Evolutionary conservation across 1,284 basidiomycete species (phyloP), one percentile per base, ranked within the genome.

Genomic region (Trametes polyzona): DNA sequence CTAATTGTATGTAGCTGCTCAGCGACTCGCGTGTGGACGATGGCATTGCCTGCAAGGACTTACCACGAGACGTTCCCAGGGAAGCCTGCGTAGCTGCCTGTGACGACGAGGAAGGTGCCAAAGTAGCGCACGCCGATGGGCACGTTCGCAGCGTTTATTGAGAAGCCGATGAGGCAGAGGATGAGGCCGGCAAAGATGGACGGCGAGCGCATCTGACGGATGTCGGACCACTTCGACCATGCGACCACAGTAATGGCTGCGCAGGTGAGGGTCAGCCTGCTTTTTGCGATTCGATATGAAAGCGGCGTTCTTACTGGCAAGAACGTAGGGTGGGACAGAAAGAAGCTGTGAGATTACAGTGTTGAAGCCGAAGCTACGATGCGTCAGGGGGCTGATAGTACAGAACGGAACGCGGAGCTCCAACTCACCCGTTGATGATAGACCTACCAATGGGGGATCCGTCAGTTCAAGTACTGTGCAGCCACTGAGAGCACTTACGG

Each of bases 311-410:
- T 58, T 64, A 85, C 84, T 82, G 0, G 83, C 83, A 49, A 81
- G 72, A 16, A 85, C 68, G 64, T 90, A 90, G n/a, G 86, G 83
- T 0, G 88, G 88, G 0, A 89, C 80, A 0, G 86, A 88, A n/a
- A 90, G 75, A 0, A 90, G 75, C 62, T 90, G 85, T 52, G 80
- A 83, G 57, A 85, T 74, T 0, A 84, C 73, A 2, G 81, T 73
- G 9, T 76, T 72, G 64, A 80, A 80, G 7, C 83, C 85, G 51
- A 88, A 87, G 29, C 81, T 83, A 51, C n/a, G 27, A 56, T 35
- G 12, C 17, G 14, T 12, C 16, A 1, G 8, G 32, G 30, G 8
- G 5, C 19, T 10, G 21, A 4, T 12, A n/a, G 9, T 5, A n/a
- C n/a, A n/a, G 30, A 21, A 23, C 6, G 21, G 9, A 4, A 33